Evolutionary conservation across 768 basidiomycete genomes (phyloP), one percentile per base, ranked within the genome.

Genomic region (Kockovaella imperatae): DNA sequence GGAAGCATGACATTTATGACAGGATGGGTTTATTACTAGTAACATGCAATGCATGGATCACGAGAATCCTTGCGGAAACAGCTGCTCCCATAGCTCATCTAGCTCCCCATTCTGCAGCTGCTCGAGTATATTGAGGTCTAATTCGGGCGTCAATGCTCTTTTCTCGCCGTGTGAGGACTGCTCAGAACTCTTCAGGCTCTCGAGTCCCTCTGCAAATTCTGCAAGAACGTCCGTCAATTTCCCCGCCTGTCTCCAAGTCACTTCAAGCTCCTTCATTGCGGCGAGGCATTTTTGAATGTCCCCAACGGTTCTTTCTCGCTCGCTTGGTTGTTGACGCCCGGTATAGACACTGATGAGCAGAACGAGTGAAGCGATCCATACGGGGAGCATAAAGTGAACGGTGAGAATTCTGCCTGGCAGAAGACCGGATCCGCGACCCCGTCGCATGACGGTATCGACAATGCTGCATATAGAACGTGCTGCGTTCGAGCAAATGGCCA

Each of bases 401-500:
- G 64, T 74, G 38, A 65, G 15, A 54, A 53, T 74, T 52, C 43
- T 64, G 62, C 40, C 60, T 35, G 52, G 60, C 42, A 49, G 28
- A 23, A 42, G 62, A 17, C 47, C 39, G 54, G 77, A 75, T 36
- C 70, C 76, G 47, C 74, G 69, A 25, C 77, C 77, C 5, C 73
- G 67, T 29, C 78, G 55, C 41, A 75, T 70, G 43, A 78, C 76
- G 2, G 79, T 72, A 55, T 87, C 84, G 17, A 84, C 67, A 24
- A 89, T 77, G 61, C 83, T 84, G 31, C 78, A 79, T 50, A 79
- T 82, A 1, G 84, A 85, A 6, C 85, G 75, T 1, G 87, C 84
- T 0, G 87, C 81, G 44, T 87, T 88, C n/a, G 83, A 80, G 67
- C 83, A 86, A 45, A 84, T 86, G 0, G 83, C 81, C 18, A 84